Evolutionary conservation across 805 yeast species (phyloP), one percentile per base, ranked within the genome.

Genomic region (Yarrowia deformans): DNA sequence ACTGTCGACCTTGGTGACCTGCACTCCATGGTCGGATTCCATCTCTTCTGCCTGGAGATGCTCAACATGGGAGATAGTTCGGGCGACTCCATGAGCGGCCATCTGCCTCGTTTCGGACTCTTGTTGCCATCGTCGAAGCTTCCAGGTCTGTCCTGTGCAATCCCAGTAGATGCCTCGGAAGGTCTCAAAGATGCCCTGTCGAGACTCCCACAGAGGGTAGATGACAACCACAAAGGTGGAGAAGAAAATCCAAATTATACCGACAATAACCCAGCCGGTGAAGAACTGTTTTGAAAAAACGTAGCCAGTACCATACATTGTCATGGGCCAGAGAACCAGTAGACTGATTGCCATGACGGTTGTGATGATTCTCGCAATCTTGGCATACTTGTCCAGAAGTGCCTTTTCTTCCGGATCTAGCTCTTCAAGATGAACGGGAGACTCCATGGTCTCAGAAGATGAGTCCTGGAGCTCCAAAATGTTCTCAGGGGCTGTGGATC

Each of bases 111-210:
- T 19, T 12, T 18, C 61, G 0, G 45, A 40, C 37, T 55, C 48
- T 4, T 82, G 75, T 78, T 91, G 97, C 95, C 97, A 92, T 72
- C 84, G 88, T 72, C 84, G 82, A 70, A 92, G 81, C 78, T 90
- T 92, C 77, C 86, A 77, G 1, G 88, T 79, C 77, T 91, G 95
- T 23, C 97, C 97, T 34, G 89, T 81, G 52, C 85, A 72, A 77
- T 92, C 97, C 97, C 97, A 92, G 78, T 89, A 91, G 37, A 92
- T 84, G 67, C 97, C 97, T 74, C 96, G 84, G n/a, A 82, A 71
- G 0, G 94, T 85, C 35, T 87, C 84, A 76, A 77, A 85, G 37
- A 91, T 84, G 1, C 88, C 91, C 37, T 81, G 78, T 73, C 93
- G 82, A 55, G 95, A 93, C 78, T 92, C 93, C 81, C 84, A 84